Evolutionary conservation across 75 land plant genomes (phyloP).

Genomic region (Gnetum montanum): DNA sequence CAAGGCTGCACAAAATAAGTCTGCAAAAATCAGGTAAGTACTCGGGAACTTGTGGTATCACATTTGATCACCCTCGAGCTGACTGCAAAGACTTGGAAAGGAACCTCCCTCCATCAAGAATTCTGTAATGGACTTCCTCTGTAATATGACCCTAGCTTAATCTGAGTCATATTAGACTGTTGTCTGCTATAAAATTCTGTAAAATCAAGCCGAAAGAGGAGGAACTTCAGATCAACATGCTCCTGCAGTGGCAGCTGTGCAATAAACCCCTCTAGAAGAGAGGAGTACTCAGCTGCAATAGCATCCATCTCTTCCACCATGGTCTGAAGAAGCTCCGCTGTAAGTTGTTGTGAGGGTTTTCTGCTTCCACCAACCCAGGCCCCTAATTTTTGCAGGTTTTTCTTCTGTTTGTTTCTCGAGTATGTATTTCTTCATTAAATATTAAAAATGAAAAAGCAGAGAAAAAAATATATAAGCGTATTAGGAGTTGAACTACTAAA

Average conservation of each 20-base stretch:
- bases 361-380: slow-evolving; percentile 48
- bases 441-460: slow-evolving; percentile 14
- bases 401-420: slow-evolving; percentile 22
- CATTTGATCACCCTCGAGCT: too few relatives aligned
- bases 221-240: slow-evolving; percentile 95
- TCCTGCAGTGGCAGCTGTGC: slow-evolving; percentile 86
- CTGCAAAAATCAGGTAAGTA: too few relatives aligned
- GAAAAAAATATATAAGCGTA: background rate
- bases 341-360: slow-evolving; percentile 45
- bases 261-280: slow-evolving; percentile 72
- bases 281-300: slow-evolving; percentile 73
- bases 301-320: slow-evolving; percentile 81
- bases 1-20: too few relatives aligned
- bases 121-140: slow-evolving; percentile 1
- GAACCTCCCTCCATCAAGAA: slow-evolving; percentile 1
- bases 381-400: slow-evolving; percentile 22
- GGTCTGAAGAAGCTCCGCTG: slow-evolving; percentile 55
- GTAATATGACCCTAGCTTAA: slow-evolving; percentile 2
- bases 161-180: slow-evolving; percentile 4
- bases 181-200: slow-evolving; percentile 84
- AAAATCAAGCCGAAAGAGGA: slow-evolving; percentile 89
- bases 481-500: background rate
- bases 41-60: too few relatives aligned
- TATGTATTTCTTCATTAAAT: slow-evolving; percentile 31
- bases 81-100: background rate